A percentile compares a stretch with the other conserved stretches of the same genome.
phyloP scores from a whole-genome alignment of 192 early-diverging fungal species.

The Piromyces sp. region DNA sequence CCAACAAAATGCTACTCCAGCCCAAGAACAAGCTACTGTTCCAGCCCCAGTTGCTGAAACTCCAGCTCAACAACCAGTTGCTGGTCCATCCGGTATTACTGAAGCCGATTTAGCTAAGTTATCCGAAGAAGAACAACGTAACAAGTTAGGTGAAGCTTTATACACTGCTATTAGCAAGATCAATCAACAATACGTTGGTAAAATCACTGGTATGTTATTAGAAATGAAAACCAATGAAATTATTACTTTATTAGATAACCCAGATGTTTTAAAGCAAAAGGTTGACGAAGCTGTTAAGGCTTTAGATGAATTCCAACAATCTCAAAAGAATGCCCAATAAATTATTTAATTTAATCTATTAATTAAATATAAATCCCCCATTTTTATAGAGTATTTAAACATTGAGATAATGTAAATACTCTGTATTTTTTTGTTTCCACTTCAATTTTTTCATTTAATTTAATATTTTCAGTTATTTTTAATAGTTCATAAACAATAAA shows the following conservation, averaged over 20 bases:
- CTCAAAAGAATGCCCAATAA: not conserved
- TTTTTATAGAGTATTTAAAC: not conserved
- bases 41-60: not conserved
- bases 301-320: slow-evolving; percentile 29
- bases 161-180: slow-evolving; percentile 52
- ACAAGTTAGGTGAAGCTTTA: slow-evolving; percentile 86
- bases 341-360: not conserved
- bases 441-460: not conserved
- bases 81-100: slow-evolving; percentile 25
- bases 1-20: not conserved
- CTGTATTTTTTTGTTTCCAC: not conserved
- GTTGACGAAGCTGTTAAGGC: slow-evolving; percentile 77
- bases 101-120: slow-evolving; percentile 65
- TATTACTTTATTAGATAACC: slow-evolving; percentile 69
- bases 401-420: not conserved
- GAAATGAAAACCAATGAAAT: slow-evolving; percentile 97
- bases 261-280: slow-evolving; percentile 57
- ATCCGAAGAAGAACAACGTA: slow-evolving; percentile 75
- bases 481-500: not conserved
- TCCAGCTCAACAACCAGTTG: not conserved
- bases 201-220: slow-evolving; percentile 97
- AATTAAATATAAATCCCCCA: not conserved
- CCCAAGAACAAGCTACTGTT: not conserved
- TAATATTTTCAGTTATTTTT: not conserved
- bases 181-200: slow-evolving; percentile 65